Percentiles rank a stretch among this genome's conserved stretches.
Evolutionary conservation across 2,329 filamentous ascomycete genomes (phyloP).

Genomic region (Diaporthe velutina): DNA sequence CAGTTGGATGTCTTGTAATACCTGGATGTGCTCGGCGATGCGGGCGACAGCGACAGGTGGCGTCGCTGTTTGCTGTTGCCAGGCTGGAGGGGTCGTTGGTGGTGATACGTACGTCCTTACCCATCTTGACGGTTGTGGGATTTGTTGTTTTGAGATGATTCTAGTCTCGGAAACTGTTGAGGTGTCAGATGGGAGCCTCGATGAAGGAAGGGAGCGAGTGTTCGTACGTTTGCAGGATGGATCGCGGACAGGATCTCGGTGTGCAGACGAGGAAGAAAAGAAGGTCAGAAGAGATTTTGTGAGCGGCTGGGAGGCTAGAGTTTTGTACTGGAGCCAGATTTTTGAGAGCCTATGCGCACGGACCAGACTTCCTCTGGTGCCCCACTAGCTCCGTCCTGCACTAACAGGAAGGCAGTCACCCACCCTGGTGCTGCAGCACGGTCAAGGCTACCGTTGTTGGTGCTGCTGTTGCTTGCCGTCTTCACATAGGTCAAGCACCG

Average conservation of each 20-base stretch:
- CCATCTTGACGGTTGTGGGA: slow-evolving; percentile 38
- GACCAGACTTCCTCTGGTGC: slow-evolving; percentile 17
- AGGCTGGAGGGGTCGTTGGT: background rate
- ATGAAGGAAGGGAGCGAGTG: slow-evolving; percentile 13
- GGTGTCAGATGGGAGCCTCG: slow-evolving; percentile 34
- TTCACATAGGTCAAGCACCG: background rate
- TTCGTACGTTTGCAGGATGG: slow-evolving; percentile 41
- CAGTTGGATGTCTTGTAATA: slow-evolving; percentile 36
- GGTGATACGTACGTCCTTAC: slow-evolving; percentile 32
- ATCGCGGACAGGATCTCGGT: slow-evolving; percentile 41
- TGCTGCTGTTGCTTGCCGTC: background rate
- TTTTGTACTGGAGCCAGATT: slow-evolving; percentile 37
- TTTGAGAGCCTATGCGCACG: slow-evolving; percentile 34
- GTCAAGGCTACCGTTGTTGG: background rate
- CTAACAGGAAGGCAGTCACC: slow-evolving; percentile 11
- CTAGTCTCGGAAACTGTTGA: slow-evolving; percentile 37
- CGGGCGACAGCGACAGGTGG: background rate
- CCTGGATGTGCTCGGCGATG: background rate
- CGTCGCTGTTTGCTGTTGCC: slow-evolving; percentile 8
- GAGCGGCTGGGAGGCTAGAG: slow-evolving; percentile 34
- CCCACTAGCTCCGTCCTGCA: slow-evolving; percentile 21
- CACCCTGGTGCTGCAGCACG: background rate
- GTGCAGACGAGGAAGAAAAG: slow-evolving; percentile 39
- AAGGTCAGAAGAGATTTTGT: slow-evolving; percentile 38
- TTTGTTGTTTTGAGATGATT: slow-evolving; percentile 33